Evolutionary conservation across 2,329 filamentous ascomycete species (phyloP).

Genomic region (Lachnellula cervina): DNA sequence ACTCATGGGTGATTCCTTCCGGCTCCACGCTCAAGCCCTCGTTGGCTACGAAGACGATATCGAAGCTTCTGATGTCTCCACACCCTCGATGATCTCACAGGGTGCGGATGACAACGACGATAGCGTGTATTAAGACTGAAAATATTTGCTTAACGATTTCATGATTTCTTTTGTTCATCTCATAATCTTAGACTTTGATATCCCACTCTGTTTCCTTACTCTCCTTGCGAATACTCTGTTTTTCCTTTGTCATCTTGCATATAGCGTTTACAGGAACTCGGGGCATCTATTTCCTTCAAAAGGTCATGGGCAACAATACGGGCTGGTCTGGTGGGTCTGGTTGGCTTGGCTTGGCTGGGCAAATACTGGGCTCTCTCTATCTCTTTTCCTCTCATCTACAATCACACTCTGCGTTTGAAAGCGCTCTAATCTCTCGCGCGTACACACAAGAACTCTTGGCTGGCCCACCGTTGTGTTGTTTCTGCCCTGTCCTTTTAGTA

Average conservation of each 20-base stretch:
- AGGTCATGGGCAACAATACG: slow-evolving; percentile 44
- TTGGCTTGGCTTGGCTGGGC: slow-evolving; percentile 16
- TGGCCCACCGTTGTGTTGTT: slow-evolving; percentile 33
- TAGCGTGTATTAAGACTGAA: slow-evolving; percentile 55
- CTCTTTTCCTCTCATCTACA: slow-evolving; percentile 18
- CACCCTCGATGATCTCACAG: slow-evolving; percentile 67
- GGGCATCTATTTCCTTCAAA: slow-evolving; percentile 28
- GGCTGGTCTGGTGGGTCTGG: slow-evolving; percentile 30
- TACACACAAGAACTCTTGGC: slow-evolving; percentile 28
- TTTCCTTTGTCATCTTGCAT: slow-evolving; percentile 33
- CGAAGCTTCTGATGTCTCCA: slow-evolving; percentile 63
- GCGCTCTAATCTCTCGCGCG: slow-evolving; percentile 25
- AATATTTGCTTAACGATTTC: slow-evolving; percentile 27
- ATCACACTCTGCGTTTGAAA: slow-evolving; percentile 17
- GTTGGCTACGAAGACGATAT: slow-evolving; percentile 88
- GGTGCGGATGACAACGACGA: slow-evolving; percentile 60
- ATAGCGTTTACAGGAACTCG: slow-evolving; percentile 25
- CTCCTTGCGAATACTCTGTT: slow-evolving; percentile 19
- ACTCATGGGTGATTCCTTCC: slow-evolving; percentile 97
- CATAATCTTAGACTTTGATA: slow-evolving; percentile 29
- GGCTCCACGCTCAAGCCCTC: slow-evolving; percentile 90
- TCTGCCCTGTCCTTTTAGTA: slow-evolving; percentile 30
- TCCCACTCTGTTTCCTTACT: slow-evolving; percentile 29
- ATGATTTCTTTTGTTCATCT: slow-evolving; percentile 44
- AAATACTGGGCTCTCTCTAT: slow-evolving; percentile 17